Percentiles rank a stretch among this genome's conserved stretches.
phyloP scores from a whole-genome alignment of 2,329 filamentous ascomycete species.

The Trichoderma breve region DNA sequence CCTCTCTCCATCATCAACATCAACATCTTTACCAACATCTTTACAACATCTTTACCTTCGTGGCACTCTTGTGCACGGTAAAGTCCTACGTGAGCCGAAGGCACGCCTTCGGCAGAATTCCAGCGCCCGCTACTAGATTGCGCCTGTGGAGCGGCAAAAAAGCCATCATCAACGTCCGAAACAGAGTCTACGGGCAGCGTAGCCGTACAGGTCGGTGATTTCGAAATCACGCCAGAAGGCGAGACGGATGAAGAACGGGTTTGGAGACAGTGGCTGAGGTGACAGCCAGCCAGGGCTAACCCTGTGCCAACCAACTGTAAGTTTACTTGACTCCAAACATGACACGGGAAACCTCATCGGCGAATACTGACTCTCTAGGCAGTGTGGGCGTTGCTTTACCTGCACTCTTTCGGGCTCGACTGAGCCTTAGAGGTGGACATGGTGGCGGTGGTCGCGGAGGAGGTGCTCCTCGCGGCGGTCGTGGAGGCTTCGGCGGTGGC shows the following conservation, averaged over 20 bases:
- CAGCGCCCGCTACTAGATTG: background rate
- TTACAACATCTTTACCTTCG: background rate
- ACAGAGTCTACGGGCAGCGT: background rate
- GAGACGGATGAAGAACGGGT: background rate
- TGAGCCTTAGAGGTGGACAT: slow-evolving; percentile 26
- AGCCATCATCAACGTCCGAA: background rate
- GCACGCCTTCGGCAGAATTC: background rate
- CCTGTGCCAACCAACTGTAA: background rate
- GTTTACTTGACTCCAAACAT: background rate
- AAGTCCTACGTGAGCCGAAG: background rate
- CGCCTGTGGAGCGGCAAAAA: background rate
- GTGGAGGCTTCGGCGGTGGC: slow-evolving; percentile 27
- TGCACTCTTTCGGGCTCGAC: background rate
- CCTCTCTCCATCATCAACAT: background rate
- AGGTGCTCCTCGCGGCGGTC: slow-evolving; percentile 30
- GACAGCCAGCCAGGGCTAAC: background rate
- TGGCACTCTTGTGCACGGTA: background rate
- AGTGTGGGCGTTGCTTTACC: background rate
- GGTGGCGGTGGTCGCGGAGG: slow-evolving; percentile 37
- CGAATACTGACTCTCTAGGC: background rate
- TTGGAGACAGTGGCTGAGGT: slow-evolving; percentile 3
- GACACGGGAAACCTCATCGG: background rate
- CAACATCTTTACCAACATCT: background rate
- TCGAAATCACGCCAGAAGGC: background rate
- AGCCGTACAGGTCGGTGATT: background rate